Percentiles rank a stretch among this genome's conserved stretches.
Conservation (phyloP, 306 rosid species). For the Castanea sativa region DNA sequence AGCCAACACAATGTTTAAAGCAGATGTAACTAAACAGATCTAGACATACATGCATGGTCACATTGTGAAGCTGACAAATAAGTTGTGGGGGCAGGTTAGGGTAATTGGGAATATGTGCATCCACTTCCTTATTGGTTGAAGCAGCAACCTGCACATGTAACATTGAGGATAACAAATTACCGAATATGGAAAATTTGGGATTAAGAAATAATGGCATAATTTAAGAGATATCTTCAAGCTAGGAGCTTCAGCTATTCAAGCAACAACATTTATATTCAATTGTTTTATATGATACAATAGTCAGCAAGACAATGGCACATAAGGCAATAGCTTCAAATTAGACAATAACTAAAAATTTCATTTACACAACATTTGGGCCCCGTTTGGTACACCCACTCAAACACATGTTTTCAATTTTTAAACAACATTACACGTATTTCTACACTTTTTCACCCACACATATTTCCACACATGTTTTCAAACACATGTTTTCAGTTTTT, state of each 20-base stretch:
- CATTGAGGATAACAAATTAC: neutral
- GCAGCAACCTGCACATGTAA: conserved; percentile 60
- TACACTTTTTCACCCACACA: too few species aligned
- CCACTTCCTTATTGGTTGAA: conserved; percentile 67
- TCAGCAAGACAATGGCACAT: neutral
- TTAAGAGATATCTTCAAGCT: too few species aligned
- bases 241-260: neutral
- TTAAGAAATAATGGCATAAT: too few species aligned
- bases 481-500: too few species aligned
- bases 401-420: too few species aligned
- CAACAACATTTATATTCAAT: neutral
- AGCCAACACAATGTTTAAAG: conserved; percentile 1
- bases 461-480: too few species aligned
- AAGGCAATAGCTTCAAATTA: too few species aligned
- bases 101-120: conserved; percentile 69
- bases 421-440: too few species aligned
- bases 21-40: conserved; percentile 10
- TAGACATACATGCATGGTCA: conserved; percentile 69
- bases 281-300: neutral
- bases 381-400: too few species aligned
- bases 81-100: conserved; percentile 70
- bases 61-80: conserved; percentile 72
- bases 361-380: too few species aligned
- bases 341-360: too few species aligned
- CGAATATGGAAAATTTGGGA: too few species aligned